Base-by-base conservation (phyloP, 768 basidiomycete genomes). In the Glaciozyma martinii region DNA sequence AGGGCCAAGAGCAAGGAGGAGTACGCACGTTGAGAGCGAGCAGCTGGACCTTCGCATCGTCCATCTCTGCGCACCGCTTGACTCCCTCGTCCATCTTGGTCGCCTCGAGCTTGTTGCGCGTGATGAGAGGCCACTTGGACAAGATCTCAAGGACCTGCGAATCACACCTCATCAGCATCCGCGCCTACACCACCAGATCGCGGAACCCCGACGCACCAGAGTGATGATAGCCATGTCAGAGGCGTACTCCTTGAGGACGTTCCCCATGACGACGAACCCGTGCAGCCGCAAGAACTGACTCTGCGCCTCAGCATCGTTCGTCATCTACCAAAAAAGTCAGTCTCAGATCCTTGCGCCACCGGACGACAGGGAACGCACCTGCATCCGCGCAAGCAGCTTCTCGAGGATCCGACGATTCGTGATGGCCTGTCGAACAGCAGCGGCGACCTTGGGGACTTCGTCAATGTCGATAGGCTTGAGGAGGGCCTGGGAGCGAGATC, bases 101-200 rank as follows among this genome's bases (percentile, higher is more conserved):
- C 68, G 92, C 90, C 63, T 92, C 88, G 33, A 98, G 85, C 77
- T 97, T 97, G 79, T 95, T 97, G 61, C 88, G 82, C 50, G 85
- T 84, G 57, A 88, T 79, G 43, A 95, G 77, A 0, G 89, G 89
- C 92, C 92, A 98, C 29, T 71, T 71, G 7, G 58, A 59, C 67
- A 80, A 72, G 42, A 74, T 71, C 60, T 76, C 74, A 29, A 80
- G 71, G 16, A 75, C 77, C 79, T 80, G 66, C 5, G 9, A 21
- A 25, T 21, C 27, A 32, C n/a, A 0, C 19, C 23, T 9, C 12
- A 84, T 72, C 83, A 85, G 70, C 84, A n/a, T 80, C 62, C 89
- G 77, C 8, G 83, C 79, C 86, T 88, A 70, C 29, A 56, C 9
- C 46, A 60, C 16, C 21, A 40, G 27, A 23, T 10, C 13, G 54